A percentile compares a stretch with the other conserved stretches of the same genome.
Evolutionary conservation across 192 early-diverging fungal genomes (phyloP).

Genomic region (Backusella luteola): DNA sequence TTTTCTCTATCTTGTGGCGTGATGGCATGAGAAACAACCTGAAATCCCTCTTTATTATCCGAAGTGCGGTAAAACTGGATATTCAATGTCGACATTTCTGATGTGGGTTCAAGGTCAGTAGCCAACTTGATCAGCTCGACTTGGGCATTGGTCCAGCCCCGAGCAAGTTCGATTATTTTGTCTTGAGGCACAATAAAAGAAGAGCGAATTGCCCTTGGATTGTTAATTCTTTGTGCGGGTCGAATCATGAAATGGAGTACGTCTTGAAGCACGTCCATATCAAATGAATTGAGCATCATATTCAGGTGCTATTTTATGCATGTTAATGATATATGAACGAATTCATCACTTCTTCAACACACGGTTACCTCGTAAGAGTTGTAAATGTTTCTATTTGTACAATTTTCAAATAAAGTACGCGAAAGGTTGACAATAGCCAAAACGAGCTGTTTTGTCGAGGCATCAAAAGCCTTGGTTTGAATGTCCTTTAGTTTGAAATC

Average conservation of each 20-base stretch:
- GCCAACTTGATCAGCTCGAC: conserved; percentile 8
- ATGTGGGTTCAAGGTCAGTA: conserved; percentile 41
- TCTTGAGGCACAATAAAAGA: conserved; percentile 59
- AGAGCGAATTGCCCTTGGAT: conserved; percentile 66
- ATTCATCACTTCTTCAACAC: neutral
- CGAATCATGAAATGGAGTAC: conserved; percentile 80
- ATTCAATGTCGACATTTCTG: conserved; percentile 40
- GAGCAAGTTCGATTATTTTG: conserved; percentile 55
- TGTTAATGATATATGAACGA: neutral
- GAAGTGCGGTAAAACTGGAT: conserved; percentile 67
- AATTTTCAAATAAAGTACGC: conserved; percentile 86
- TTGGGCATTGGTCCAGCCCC: conserved; percentile 51
- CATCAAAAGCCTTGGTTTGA: conserved; percentile 60
- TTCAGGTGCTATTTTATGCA: conserved; percentile 65
- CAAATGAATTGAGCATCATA: conserved; percentile 73
- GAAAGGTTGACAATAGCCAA: conserved; percentile 75
- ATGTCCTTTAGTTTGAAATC: conserved; percentile 63
- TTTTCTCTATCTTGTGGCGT: conserved; percentile 18
- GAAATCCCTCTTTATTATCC: neutral
- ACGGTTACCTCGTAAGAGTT: conserved; percentile 80
- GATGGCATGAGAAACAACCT: conserved; percentile 49
- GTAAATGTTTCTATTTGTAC: conserved; percentile 93
- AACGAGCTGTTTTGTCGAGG: conserved; percentile 51
- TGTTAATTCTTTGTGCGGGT: conserved; percentile 87
- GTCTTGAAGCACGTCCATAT: conserved; percentile 78